A percentile compares a stretch with the other conserved stretches of the same genome.
Conservation (phyloP, 306 rosid species). For the Sophora flavescens region DNA sequence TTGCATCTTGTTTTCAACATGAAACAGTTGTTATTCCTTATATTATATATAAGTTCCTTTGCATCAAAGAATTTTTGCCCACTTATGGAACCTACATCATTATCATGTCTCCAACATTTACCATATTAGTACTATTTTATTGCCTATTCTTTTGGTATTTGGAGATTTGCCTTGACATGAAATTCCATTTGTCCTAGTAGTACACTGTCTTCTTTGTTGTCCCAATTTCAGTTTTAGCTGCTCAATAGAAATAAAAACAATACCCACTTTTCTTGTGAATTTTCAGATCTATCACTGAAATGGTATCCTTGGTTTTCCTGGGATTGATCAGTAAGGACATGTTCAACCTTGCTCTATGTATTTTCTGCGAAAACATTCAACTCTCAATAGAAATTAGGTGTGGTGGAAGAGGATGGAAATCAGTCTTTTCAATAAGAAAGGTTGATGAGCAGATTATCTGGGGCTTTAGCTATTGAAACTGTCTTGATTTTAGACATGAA, state of each 20-base stretch:
- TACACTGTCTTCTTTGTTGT: not conserved
- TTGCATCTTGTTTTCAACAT: slow-evolving; percentile 33
- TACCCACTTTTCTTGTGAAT: slow-evolving; percentile 18
- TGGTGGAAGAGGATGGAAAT: not conserved
- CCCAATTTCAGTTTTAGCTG: not conserved
- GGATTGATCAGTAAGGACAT: slow-evolving; percentile 1
- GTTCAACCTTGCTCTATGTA: not conserved
- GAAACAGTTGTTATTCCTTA: not conserved
- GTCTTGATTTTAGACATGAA: slow-evolving; percentile 14
- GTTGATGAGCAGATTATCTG: not conserved
- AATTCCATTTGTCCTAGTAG: not conserved
- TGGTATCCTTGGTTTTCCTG: not conserved
- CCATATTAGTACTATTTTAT: not conserved
- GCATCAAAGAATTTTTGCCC: slow-evolving; percentile 16
- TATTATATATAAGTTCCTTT: slow-evolving; percentile 16
- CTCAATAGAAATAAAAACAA: not conserved
- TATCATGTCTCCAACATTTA: slow-evolving; percentile 21
- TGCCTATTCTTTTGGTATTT: not conserved
- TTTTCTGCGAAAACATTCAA: not conserved
- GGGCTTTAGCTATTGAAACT: not conserved
- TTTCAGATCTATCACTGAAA: slow-evolving; percentile 10
- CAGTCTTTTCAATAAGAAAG: not conserved
- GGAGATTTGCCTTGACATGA: not conserved
- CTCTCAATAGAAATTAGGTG: not conserved
- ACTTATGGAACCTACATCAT: slow-evolving; percentile 23